Conservation (phyloP, 2,329 filamentous ascomycete genomes). For the Dothideomycetidae sp. region DNA sequence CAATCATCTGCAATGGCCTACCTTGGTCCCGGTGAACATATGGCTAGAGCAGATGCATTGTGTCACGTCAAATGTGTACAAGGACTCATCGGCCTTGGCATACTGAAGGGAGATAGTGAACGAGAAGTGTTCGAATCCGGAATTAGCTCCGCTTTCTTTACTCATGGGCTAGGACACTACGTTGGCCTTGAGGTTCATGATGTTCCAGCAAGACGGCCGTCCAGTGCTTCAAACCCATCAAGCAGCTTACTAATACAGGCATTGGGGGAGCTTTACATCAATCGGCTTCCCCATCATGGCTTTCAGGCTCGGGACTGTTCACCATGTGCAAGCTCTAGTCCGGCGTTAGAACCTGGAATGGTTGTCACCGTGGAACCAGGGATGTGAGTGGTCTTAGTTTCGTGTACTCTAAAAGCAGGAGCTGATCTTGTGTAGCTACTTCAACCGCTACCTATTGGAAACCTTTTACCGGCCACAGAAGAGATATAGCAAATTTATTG, state of each 20-base stretch:
- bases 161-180: slow-evolving; percentile 82
- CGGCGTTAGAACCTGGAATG: slow-evolving; percentile 36
- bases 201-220: slow-evolving; percentile 14
- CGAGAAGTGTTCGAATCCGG: slow-evolving; percentile 58
- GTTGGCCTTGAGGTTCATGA: slow-evolving; percentile 90
- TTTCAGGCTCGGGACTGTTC: not conserved
- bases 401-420: not conserved
- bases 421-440: slow-evolving; percentile 52
- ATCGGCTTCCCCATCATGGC: not conserved
- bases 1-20: slow-evolving; percentile 58
- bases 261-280: not conserved
- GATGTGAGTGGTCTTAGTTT: slow-evolving; percentile 18
- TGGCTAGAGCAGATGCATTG: slow-evolving; percentile 56
- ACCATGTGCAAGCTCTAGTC: not conserved
- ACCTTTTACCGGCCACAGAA: slow-evolving; percentile 58
- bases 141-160: slow-evolving; percentile 82
- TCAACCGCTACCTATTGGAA: slow-evolving; percentile 76
- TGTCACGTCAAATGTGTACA: slow-evolving; percentile 59
- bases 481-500: slow-evolving; percentile 61
- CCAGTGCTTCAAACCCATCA: slow-evolving; percentile 25
- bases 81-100: slow-evolving; percentile 56
- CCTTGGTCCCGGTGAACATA: slow-evolving; percentile 54
- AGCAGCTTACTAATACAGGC: slow-evolving; percentile 63
- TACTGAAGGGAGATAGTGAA: slow-evolving; percentile 48
- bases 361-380: slow-evolving; percentile 43